Base-by-base conservation (phyloP, 2,329 filamentous ascomycete species). In the Emericellopsis atlantica region DNA sequence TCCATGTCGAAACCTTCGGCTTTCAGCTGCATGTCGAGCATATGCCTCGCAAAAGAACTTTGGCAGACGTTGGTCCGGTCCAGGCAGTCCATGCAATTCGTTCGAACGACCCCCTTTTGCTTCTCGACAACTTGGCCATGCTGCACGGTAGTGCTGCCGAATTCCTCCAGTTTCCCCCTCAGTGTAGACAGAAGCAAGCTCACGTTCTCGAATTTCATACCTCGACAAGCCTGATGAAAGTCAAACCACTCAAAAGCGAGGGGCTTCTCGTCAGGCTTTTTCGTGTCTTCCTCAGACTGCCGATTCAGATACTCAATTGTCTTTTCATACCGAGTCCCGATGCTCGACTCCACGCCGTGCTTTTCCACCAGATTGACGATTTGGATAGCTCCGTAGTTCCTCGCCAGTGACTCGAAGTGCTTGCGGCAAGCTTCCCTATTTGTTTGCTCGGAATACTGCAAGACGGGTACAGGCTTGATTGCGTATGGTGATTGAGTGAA, bases 201-300 rank as follows among this genome's bases (percentile, higher is more conserved):
- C 11, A 96, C 89, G 44, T 96, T 96, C 54, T 96, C 90, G 53
- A 96, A 98, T 50, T 87, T 93, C 90, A 98, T 95, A 0, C 92
- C 92, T 14, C 87, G 81, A 54, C 92, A 96, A 23, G 84, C 84
- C 15, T 79, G 72, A 57, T 96, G 92, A 52, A 98, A 98, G 55
- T 98, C 92, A 51, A 96, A 98, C 92, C 92, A 98, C 55, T 95
- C 86, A 53, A 94, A 93, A 18, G 0, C 22, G 8, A 46, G n/a
- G 15, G 35, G 23, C 7, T 26, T 16, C n/a, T 37, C 33, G 14
- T 22, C 23, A 12, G 8, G 9, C 12, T 24, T 31, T n/a, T 36
- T 29, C 12, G 33, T 14, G 22, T 31, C 18, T 21, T 36, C 18
- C 32, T 24, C 22, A 9, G 8, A 10, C 22, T 14, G 48, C 66